phyloP scores from a whole-genome alignment of 805 yeast species.

The Sugiyamaella valdiviana region DNA sequence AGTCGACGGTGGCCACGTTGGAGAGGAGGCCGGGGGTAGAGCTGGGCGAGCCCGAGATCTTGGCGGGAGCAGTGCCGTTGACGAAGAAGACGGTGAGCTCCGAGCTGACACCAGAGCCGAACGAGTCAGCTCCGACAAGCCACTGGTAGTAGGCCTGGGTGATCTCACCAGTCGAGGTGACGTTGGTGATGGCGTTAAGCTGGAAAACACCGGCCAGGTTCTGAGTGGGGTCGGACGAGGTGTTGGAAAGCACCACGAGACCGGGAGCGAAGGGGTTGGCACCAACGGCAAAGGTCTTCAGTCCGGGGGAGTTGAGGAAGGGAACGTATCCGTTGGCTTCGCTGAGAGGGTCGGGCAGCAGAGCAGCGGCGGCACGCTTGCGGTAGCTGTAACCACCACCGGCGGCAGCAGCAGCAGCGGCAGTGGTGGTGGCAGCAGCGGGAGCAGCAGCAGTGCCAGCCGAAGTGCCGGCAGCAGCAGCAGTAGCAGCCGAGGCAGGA shows the following conservation, averaged over 20 bases:
- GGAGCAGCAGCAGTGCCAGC: slow-evolving; percentile 1
- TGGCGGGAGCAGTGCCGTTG: slow-evolving; percentile 5
- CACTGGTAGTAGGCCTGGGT: slow-evolving; percentile 3
- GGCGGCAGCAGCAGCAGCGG: neutral
- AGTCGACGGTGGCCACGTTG: slow-evolving; percentile 5
- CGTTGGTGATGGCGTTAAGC: slow-evolving; percentile 6
- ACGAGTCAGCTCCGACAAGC: neutral
- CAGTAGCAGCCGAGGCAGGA: neutral
- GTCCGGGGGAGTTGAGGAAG: slow-evolving; percentile 3
- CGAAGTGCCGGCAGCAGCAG: neutral
- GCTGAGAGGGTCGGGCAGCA: slow-evolving; percentile 1
- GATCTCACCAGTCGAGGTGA: neutral
- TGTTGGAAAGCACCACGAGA: neutral
- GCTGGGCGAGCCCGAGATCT: slow-evolving; percentile 1
- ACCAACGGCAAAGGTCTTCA: slow-evolving; percentile 2
- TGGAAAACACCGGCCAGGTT: slow-evolving; percentile 6
- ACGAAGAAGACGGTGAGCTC: slow-evolving; percentile 1
- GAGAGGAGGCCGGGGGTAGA: neutral
- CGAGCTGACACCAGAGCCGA: neutral
- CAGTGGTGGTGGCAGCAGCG: neutral
- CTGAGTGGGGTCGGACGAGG: slow-evolving; percentile 6
- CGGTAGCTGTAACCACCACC: slow-evolving; percentile 1
- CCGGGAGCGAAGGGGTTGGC: slow-evolving; percentile 4
- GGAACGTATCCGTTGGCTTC: slow-evolving; percentile 1
- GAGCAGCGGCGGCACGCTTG: slow-evolving; percentile 1